Conservation (phyloP, 192 early-diverging fungal genomes). For the Linnemannia schmuckeri region DNA sequence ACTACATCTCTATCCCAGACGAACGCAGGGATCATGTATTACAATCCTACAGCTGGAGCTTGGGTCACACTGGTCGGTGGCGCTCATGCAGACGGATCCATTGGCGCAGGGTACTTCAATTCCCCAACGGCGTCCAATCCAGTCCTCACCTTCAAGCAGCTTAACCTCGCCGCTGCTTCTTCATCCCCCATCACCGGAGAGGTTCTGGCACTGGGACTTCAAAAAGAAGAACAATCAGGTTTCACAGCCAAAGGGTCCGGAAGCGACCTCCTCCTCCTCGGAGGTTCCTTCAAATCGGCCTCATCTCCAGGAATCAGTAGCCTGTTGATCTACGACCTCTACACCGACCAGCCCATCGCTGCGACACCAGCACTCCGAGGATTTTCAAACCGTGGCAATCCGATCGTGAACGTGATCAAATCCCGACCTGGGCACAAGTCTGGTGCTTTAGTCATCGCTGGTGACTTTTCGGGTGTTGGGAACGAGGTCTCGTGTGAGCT, state of each 20-base stretch:
- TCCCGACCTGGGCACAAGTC: slow-evolving; percentile 6
- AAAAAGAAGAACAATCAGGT: slow-evolving; percentile 28
- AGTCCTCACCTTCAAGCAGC: slow-evolving; percentile 5
- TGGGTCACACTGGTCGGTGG: slow-evolving; percentile 47
- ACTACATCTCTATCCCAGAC: background rate
- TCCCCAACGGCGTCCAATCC: slow-evolving; percentile 11
- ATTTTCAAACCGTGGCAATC: background rate
- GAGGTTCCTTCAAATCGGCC: slow-evolving; percentile 24
- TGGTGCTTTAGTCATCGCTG: slow-evolving; percentile 26
- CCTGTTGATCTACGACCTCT: slow-evolving; percentile 26
- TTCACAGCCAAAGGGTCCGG: slow-evolving; percentile 1
- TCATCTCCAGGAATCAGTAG: background rate
- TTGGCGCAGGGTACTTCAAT: slow-evolving; percentile 33
- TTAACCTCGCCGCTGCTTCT: background rate
- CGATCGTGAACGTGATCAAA: slow-evolving; percentile 43
- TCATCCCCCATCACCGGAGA: slow-evolving; percentile 22
- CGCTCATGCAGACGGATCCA: slow-evolving; percentile 13
- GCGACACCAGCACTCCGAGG: slow-evolving; percentile 19
- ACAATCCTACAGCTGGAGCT: slow-evolving; percentile 7
- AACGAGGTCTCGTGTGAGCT: slow-evolving; percentile 17
- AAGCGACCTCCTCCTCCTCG: slow-evolving; percentile 27
- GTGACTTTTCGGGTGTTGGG: slow-evolving; percentile 42
- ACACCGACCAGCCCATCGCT: slow-evolving; percentile 11
- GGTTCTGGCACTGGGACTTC: slow-evolving; percentile 29
- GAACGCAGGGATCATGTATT: slow-evolving; percentile 44